Conservation (phyloP, 192 early-diverging fungal genomes). For the Coemansia sp. region DNA sequence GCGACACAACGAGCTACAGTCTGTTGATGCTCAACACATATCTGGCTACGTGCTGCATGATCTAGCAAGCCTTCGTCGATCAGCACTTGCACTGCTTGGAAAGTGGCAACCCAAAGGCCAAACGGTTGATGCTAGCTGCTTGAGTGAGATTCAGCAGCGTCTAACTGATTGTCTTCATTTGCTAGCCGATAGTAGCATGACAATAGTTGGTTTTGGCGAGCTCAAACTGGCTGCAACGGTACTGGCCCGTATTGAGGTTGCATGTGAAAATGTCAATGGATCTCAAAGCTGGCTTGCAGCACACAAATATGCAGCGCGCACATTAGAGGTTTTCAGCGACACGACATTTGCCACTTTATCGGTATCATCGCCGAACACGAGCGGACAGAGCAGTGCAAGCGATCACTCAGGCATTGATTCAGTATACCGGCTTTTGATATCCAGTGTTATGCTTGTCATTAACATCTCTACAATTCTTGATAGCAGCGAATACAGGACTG, state of each 20-base stretch:
- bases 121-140: background rate
- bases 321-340: background rate
- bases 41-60: constrained; percentile 20
- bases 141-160: constrained; percentile 14
- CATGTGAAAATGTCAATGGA: background rate
- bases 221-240: constrained; percentile 13
- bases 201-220: background rate
- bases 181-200: background rate
- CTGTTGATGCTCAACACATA: constrained; percentile 28
- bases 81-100: constrained; percentile 26
- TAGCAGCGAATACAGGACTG: background rate
- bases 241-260: constrained; percentile 36
- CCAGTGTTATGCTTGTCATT: constrained; percentile 26
- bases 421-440: constrained; percentile 12
- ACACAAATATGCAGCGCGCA: constrained; percentile 2
- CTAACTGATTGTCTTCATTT: constrained; percentile 12
- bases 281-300: constrained; percentile 29
- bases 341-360: background rate
- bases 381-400: background rate
- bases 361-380: background rate
- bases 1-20: constrained; percentile 39
- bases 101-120: constrained; percentile 22
- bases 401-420: background rate
- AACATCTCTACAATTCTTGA: constrained; percentile 21
- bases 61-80: constrained; percentile 13